Conservation (phyloP, 441 rosid genomes). For the Bruguiera hainesii region DNA sequence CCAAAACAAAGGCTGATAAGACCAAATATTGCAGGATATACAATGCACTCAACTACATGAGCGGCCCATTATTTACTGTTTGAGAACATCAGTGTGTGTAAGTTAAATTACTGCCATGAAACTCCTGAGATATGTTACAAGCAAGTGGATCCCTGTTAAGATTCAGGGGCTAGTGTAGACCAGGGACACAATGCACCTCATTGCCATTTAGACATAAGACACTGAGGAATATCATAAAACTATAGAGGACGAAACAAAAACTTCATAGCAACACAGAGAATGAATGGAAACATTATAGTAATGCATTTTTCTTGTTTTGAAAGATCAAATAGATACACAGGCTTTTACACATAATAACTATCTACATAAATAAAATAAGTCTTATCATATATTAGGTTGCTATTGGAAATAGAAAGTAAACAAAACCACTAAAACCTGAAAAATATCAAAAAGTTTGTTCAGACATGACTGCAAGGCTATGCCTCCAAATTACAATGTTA, state of each 20-base stretch:
- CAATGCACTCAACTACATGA: neutral
- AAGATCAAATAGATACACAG: neutral
- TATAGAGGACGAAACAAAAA: no score
- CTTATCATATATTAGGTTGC: neutral
- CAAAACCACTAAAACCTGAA: neutral
- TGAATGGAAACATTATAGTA: neutral
- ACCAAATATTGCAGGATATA: neutral
- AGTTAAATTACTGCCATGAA: neutral
- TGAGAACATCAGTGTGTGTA: neutral
- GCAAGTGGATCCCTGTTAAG: neutral
- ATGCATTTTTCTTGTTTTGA: neutral
- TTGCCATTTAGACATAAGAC: neutral
- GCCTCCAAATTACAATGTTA: neutral
- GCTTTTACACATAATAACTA: no score
- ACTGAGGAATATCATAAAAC: neutral
- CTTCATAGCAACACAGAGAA: no score
- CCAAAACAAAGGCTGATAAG: slow-evolving; percentile 6
- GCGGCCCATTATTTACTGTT: neutral
- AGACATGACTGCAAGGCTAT: neutral
- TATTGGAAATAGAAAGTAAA: neutral
- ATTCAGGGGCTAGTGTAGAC: neutral
- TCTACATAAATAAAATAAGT: no score
- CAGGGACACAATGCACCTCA: neutral
- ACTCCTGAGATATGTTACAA: slow-evolving; percentile 1
- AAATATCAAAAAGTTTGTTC: neutral